Base-by-base conservation (phyloP, 371 early-diverging fungal genomes). In the Mucor racemosus region DNA sequence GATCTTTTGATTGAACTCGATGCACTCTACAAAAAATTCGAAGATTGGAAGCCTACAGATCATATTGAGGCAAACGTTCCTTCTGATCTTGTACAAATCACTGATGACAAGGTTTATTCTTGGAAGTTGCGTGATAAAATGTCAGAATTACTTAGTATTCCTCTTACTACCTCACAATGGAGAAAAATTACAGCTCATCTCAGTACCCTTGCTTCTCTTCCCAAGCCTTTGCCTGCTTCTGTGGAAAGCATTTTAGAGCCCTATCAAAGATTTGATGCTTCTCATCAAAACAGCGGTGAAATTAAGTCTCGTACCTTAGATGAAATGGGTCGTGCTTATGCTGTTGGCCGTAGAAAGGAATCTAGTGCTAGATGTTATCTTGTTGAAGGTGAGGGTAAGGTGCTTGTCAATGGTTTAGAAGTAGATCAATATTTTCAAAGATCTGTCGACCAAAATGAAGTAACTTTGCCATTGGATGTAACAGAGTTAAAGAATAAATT, bases 261-360 rank as follows among this genome's bases (percentile, higher is more conserved):
- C 34, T 89, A 86, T 62, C 65, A 74, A 54, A 65, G 84, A 34
- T 67, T 70, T 55, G 76, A 76, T 60, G 56, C 55, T 7, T 38
- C 67, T n/a, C 67, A 75, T 44, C 68, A 72, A 60, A 58, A 73
- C 10, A 58, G 44, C 21, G 35, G 42, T 9, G 54, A 73, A 56
- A 26, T 31, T 50, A 73, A 81, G 64, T 61, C 72, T 58, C 80
- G 86, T 61, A 66, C 77, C 6, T 66, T 92, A 64, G 97, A 97
- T 72, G 86, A 87, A 19, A 66, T 86, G 56, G 96, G 97, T 7
- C 81, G 95, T 53, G 90, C 94, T 31, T 89, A 86, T 76, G 92
- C 94, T 0, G 82, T 84, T 7, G 98, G 95, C 1, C 86, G 92
- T 44, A 86, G 97, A 69, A 98, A 98, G 86, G 89, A 91, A 61